phyloP scores from a whole-genome alignment of 75 land plant species.

The Sequoiadendron giganteum region DNA sequence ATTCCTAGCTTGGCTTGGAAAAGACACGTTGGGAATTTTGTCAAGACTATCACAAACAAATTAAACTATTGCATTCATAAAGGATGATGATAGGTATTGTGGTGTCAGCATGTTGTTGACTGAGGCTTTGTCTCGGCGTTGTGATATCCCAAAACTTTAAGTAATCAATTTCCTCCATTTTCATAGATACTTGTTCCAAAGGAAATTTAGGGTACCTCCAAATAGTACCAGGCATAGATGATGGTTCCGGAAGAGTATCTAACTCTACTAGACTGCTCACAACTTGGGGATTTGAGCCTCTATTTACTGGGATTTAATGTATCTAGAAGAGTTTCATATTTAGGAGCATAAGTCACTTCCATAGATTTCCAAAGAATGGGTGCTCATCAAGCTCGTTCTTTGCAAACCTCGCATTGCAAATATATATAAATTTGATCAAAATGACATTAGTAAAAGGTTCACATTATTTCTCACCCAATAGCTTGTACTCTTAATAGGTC shows the following conservation, averaged over 20 bases:
- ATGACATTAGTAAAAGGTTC: too few species aligned
- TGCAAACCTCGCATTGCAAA: constrained; percentile 60
- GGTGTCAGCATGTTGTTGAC: too few species aligned
- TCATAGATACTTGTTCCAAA: background rate
- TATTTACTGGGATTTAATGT: constrained; percentile 36
- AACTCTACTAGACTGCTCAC: background rate
- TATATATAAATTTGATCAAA: too few species aligned
- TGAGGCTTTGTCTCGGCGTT: background rate
- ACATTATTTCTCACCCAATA: too few species aligned
- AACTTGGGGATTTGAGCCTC: background rate
- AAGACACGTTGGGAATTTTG: constrained; percentile 25
- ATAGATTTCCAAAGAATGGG: constrained; percentile 78
- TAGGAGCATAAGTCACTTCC: constrained; percentile 83
- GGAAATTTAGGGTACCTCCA: background rate
- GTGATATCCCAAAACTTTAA: background rate
- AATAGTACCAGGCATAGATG: background rate
- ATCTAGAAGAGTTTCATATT: constrained; percentile 71
- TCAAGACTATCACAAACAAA: constrained; percentile 72
- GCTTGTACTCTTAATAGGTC: too few species aligned
- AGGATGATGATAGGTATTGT: constrained; percentile 65
- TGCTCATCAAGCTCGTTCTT: constrained; percentile 90
- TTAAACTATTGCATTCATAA: constrained; percentile 82
- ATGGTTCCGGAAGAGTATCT: constrained; percentile 8
- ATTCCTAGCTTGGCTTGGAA: constrained; percentile 39
- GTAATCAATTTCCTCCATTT: background rate